Evolutionary conservation across 768 basidiomycete species (phyloP).

Genomic region (Naganishia antarctica): DNA sequence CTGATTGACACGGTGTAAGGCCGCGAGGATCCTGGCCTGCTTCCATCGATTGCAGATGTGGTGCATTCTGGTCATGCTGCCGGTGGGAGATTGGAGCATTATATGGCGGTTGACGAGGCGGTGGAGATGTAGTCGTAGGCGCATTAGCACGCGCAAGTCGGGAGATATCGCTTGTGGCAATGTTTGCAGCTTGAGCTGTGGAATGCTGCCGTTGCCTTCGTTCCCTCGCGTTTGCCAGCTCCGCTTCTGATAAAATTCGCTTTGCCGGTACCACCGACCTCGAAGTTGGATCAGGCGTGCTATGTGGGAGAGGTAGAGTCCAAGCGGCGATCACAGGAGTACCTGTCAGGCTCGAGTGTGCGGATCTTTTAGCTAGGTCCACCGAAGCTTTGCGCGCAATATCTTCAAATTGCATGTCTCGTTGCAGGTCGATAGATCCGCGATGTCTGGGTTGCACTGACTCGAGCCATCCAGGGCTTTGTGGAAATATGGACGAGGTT

Average conservation of each 20-base stretch:
- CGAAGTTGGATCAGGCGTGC: background rate
- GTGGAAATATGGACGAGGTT: too few species aligned
- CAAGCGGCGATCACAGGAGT: background rate
- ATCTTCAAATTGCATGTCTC: conserved; percentile 11
- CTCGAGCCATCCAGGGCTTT: background rate
- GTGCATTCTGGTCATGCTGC: too few species aligned
- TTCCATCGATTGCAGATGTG: too few species aligned
- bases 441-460: background rate
- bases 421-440: background rate
- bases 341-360: conserved; percentile 5
- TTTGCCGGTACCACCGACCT: too few species aligned
- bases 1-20: too few species aligned
- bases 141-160: too few species aligned
- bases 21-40: too few species aligned
- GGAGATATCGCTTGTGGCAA: background rate
- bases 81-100: too few species aligned
- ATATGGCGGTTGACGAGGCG: too few species aligned
- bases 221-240: conserved; percentile 3
- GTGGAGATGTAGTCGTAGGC: too few species aligned
- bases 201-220: background rate
- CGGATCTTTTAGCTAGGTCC: conserved; percentile 4
- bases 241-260: background rate
- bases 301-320: background rate
- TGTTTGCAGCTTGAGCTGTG: background rate
- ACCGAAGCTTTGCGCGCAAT: conserved; percentile 13